A percentile compares a stretch with the other conserved stretches of the same genome.
Evolutionary conservation across 768 basidiomycete genomes (phyloP).

Genomic region (Dictyophora rubrovolvata): DNA sequence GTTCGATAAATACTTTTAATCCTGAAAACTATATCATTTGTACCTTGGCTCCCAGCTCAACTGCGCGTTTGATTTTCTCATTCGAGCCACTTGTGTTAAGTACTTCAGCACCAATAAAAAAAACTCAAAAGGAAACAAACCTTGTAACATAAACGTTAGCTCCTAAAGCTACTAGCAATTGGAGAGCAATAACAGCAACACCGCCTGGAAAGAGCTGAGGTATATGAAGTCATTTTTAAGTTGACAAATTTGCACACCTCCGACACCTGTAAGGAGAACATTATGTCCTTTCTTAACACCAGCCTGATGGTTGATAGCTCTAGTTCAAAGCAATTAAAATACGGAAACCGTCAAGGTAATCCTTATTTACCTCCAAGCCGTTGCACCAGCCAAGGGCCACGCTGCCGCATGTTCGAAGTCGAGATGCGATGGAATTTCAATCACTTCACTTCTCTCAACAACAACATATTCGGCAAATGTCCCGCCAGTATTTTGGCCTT

Average conservation of each 20-base stretch:
- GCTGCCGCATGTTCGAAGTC: conserved; percentile 60
- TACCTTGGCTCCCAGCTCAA: conserved; percentile 61
- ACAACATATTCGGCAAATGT: conserved; percentile 71
- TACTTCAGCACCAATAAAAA: background rate
- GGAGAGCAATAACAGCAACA: conserved; percentile 67
- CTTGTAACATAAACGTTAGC: conserved; percentile 76
- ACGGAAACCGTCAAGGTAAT: background rate
- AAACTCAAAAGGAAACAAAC: background rate
- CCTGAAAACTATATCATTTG: background rate
- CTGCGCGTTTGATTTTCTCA: conserved; percentile 60
- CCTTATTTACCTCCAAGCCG: conserved; percentile 65
- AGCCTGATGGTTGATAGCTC: conserved; percentile 59
- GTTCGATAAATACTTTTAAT: background rate
- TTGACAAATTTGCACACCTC: conserved; percentile 26
- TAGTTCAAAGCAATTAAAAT: conserved; percentile 17
- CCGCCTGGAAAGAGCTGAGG: conserved; percentile 35
- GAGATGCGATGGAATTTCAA: conserved; percentile 57
- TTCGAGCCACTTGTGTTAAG: conserved; percentile 34
- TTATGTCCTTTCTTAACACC: conserved; percentile 53
- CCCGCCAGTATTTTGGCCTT: conserved; percentile 40
- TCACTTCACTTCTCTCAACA: conserved; percentile 53
- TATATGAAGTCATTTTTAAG: background rate
- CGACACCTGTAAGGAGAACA: conserved; percentile 72
- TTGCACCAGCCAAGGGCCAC: conserved; percentile 69
- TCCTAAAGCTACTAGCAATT: conserved; percentile 65